A percentile compares a stretch with the other conserved stretches of the same genome.
Evolutionary conservation across 192 early-diverging fungal species (phyloP).

Genomic region (Dispira simplex): DNA sequence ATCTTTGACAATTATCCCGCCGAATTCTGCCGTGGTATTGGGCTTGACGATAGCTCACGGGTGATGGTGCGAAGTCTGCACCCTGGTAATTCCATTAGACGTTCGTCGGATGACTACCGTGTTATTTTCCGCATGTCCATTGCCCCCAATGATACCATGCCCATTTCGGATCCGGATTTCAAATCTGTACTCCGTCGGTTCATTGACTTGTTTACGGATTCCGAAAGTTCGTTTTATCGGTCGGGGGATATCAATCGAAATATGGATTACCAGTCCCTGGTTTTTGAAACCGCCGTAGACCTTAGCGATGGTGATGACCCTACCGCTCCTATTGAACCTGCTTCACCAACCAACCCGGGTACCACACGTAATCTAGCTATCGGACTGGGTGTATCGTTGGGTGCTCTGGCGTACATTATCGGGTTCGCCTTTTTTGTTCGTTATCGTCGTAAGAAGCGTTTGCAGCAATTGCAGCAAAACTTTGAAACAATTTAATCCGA

Average conservation of each 20-base stretch:
- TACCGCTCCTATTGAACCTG: background rate
- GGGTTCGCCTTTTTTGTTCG: background rate
- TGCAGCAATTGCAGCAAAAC: slow-evolving; percentile 7
- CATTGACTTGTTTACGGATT: slow-evolving; percentile 2
- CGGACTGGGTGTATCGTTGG: background rate
- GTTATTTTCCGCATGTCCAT: slow-evolving; percentile 2
- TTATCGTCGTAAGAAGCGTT: slow-evolving; percentile 2
- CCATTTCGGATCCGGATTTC: background rate
- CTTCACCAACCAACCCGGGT: background rate
- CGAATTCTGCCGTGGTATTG: background rate
- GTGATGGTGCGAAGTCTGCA: background rate
- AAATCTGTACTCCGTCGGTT: background rate
- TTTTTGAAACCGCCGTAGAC: background rate
- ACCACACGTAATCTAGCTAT: background rate
- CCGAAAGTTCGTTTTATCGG: background rate
- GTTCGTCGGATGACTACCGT: background rate
- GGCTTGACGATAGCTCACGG: background rate
- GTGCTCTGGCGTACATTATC: slow-evolving; percentile 1
- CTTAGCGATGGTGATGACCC: background rate
- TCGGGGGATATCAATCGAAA: background rate
- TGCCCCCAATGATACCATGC: background rate
- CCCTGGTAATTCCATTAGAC: background rate
- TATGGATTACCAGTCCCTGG: slow-evolving; percentile 7
- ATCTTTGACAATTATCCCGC: background rate
- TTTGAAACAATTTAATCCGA: background rate